Evolutionary conservation across 345 rosid species (phyloP).

Genomic region (Lumnitzera littorea): DNA sequence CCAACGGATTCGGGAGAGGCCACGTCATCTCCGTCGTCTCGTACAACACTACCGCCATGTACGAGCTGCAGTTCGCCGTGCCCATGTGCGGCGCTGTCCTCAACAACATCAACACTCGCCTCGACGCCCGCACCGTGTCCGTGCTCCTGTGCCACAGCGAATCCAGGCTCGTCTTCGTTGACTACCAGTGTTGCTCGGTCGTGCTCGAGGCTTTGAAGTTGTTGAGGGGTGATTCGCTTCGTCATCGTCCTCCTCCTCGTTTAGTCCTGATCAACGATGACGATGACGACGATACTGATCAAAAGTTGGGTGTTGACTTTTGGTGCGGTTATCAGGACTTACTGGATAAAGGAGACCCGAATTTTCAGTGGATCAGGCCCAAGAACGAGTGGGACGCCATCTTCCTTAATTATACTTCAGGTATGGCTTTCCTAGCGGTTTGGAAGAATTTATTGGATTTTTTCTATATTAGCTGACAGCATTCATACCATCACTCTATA

Average conservation of each 20-base stretch:
- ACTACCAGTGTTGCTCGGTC: slow-evolving; percentile 27
- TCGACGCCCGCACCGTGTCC: slow-evolving; percentile 66
- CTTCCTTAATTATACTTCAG: slow-evolving; percentile 70
- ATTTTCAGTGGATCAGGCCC: slow-evolving; percentile 48
- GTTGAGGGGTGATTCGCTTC: slow-evolving; percentile 38
- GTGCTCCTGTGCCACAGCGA: slow-evolving; percentile 56
- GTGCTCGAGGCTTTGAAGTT: slow-evolving; percentile 39
- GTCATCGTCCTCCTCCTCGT: slow-evolving; percentile 26
- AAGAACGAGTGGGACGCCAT: slow-evolving; percentile 61
- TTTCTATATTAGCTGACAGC: too few species aligned
- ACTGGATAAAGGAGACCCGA: slow-evolving; percentile 39
- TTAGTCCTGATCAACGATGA: background rate
- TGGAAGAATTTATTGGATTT: too few species aligned
- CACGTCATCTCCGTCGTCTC: slow-evolving; percentile 68
- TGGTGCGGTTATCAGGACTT: slow-evolving; percentile 40
- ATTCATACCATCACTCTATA: too few species aligned
- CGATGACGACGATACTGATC: background rate
- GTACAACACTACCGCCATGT: slow-evolving; percentile 69
- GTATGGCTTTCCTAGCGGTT: slow-evolving; percentile 5
- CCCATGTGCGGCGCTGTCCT: slow-evolving; percentile 79
- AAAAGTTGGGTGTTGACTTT: slow-evolving; percentile 11
- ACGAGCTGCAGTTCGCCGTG: slow-evolving; percentile 86
- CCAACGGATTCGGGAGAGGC: slow-evolving; percentile 35
- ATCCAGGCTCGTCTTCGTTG: slow-evolving; percentile 67
- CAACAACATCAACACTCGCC: slow-evolving; percentile 79